Conservation (phyloP, 805 yeast genomes). For the Kodamaea nitidulidarum region DNA sequence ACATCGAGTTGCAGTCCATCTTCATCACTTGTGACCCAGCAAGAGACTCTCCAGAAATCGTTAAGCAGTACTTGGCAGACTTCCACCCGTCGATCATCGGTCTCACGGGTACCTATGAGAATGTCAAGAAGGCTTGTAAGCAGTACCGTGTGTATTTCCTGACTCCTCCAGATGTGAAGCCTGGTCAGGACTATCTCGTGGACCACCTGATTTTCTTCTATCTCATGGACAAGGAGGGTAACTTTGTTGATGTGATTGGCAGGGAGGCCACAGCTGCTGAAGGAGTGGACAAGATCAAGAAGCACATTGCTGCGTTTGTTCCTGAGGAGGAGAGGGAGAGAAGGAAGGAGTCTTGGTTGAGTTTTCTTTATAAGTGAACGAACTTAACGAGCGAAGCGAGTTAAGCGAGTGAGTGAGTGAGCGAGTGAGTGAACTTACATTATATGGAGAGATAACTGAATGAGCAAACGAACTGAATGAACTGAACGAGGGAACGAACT, state of each 20-base stretch:
- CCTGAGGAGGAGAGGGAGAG: slow-evolving; percentile 69
- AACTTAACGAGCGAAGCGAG: background rate
- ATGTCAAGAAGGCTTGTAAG: slow-evolving; percentile 80
- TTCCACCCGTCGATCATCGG: slow-evolving; percentile 90
- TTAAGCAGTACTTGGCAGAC: slow-evolving; percentile 78
- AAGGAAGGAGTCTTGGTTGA: slow-evolving; percentile 57
- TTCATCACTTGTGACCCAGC: slow-evolving; percentile 97
- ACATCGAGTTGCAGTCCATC: slow-evolving; percentile 71
- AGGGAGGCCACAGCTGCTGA: slow-evolving; percentile 78
- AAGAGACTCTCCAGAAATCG: slow-evolving; percentile 82
- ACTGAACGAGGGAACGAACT: too few relatives aligned
- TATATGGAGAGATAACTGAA: too few relatives aligned
- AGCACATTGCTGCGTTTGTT: slow-evolving; percentile 69
- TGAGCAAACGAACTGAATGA: too few relatives aligned
- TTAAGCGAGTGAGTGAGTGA: background rate
- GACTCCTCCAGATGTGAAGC: slow-evolving; percentile 91
- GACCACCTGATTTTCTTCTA: slow-evolving; percentile 97
- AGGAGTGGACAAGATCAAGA: slow-evolving; percentile 72
- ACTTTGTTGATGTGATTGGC: slow-evolving; percentile 91
- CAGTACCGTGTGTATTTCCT: slow-evolving; percentile 91
- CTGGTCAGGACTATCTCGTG: slow-evolving; percentile 94
- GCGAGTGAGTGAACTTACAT: too few relatives aligned
- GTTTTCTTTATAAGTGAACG: slow-evolving; percentile 50
- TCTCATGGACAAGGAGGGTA: slow-evolving; percentile 97
- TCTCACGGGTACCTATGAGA: slow-evolving; percentile 85